Evolutionary conservation across 441 rosid genomes (phyloP).

Genomic region (Kokia cookei): DNA sequence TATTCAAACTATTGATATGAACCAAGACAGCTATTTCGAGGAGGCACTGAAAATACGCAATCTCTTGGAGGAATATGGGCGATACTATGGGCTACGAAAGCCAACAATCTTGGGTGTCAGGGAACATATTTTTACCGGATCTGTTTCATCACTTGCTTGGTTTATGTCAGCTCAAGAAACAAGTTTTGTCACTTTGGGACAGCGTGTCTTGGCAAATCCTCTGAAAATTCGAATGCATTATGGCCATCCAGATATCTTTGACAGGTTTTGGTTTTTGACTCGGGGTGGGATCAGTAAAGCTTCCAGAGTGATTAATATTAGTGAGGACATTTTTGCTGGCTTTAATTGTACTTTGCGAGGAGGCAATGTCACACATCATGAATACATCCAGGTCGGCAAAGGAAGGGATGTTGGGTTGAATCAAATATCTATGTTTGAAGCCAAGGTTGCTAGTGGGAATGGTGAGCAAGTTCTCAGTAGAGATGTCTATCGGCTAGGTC

Average conservation of each 20-base stretch:
- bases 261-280: neutral
- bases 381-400: constrained; percentile 69
- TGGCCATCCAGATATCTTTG: constrained; percentile 1
- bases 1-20: constrained; percentile 2
- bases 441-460: constrained; percentile 4
- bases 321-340: neutral
- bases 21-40: constrained; percentile 1
- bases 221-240: neutral
- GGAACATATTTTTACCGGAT: constrained; percentile 65
- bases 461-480: neutral
- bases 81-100: neutral
- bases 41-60: constrained; percentile 1
- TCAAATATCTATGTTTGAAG: neutral
- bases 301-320: neutral
- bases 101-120: constrained; percentile 60
- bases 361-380: constrained; percentile 72
- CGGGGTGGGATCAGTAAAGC: neutral
- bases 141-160: constrained; percentile 71
- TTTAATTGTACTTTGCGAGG: constrained; percentile 29
- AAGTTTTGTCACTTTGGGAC: neutral
- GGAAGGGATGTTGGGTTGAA: constrained; percentile 58
- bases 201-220: neutral
- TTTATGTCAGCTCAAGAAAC: constrained; percentile 1
- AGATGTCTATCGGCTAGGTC: neutral
- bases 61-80: neutral